Conservation (phyloP, 257 asterid genomes). For the Mitragyna speciosa region DNA sequence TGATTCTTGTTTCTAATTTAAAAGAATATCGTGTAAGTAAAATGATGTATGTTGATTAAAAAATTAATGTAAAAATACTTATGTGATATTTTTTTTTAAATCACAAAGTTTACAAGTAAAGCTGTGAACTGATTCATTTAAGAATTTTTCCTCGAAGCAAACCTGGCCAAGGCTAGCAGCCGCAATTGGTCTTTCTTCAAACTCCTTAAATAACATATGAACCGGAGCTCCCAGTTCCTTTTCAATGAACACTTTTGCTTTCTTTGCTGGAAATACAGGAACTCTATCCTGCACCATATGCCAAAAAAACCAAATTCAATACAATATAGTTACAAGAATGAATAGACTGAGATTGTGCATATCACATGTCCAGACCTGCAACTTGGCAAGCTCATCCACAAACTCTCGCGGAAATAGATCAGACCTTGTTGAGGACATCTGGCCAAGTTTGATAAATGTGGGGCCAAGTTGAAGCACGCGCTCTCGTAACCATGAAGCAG, state of each 20-base stretch:
- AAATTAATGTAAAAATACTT: no score
- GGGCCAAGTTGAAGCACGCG: constrained; percentile 93
- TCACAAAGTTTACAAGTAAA: no score
- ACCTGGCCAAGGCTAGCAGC: constrained; percentile 99
- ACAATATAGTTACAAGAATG: not conserved
- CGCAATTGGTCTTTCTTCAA: constrained; percentile 92
- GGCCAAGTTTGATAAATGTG: constrained; percentile 93
- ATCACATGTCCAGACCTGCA: constrained; percentile 56
- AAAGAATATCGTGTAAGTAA: no score
- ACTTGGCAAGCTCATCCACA: constrained; percentile 91
- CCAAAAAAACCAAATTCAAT: constrained; percentile 12
- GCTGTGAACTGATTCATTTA: no score
- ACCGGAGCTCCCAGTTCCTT: constrained; percentile 87
- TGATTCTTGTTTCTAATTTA: no score
- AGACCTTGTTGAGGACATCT: constrained; percentile 87
- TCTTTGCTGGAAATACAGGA: constrained; percentile 84
- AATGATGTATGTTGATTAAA: no score
- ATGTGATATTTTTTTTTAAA: no score
- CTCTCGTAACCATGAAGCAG: constrained; percentile 94
- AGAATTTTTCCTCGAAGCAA: constrained; percentile 48
- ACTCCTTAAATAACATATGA: constrained; percentile 61
- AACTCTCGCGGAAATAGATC: constrained; percentile 91
- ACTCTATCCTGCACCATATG: constrained; percentile 76
- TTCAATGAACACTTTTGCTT: constrained; percentile 65
- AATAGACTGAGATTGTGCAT: not conserved